Conservation (phyloP, 2,329 filamentous ascomycete species). For the Fusarium circinatum region DNA sequence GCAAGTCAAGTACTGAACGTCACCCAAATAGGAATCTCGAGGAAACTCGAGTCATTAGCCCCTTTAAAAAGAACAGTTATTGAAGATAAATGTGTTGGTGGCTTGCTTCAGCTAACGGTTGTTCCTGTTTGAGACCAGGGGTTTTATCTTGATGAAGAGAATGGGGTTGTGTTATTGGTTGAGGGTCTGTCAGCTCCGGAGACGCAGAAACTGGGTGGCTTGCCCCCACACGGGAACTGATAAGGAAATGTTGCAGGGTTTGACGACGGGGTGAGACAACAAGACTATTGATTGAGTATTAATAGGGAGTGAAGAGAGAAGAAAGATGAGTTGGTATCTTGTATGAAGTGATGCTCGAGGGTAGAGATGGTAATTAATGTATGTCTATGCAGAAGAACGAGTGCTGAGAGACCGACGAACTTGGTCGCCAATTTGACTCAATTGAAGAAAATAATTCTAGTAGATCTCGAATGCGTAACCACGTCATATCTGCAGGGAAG, state of each 20-base stretch:
- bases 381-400: neutral
- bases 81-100: neutral
- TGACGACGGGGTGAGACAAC: neutral
- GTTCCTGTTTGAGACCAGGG: neutral
- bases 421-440: no score
- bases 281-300: neutral
- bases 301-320: neutral
- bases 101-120: neutral
- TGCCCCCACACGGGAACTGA: neutral
- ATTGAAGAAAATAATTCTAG: fast-evolving
- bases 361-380: no score
- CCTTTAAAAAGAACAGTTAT: neutral
- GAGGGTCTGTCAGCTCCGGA: neutral
- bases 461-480: fast-evolving
- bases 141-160: neutral
- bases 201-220: neutral
- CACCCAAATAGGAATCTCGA: neutral
- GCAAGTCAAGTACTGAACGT: neutral
- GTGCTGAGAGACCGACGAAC: no score
- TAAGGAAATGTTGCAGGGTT: neutral
- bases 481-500: neutral
- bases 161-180: neutral
- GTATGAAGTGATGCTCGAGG: fast-evolving
- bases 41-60: neutral
- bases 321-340: neutral